phyloP scores from a whole-genome alignment of 495 filamentous ascomycete species.

The Talaromyces stipitatus region DNA sequence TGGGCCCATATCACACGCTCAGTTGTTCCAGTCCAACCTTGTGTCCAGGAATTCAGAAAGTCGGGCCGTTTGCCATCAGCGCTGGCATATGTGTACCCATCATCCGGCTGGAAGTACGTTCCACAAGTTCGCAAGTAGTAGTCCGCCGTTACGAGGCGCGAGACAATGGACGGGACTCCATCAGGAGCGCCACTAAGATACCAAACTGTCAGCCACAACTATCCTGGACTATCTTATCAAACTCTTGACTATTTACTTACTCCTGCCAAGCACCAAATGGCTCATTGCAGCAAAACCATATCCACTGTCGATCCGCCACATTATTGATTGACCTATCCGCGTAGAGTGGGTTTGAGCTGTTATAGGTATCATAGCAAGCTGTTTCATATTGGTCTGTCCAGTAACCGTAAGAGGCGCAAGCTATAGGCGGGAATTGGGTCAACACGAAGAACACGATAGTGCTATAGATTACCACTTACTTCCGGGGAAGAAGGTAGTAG shows the following conservation, averaged over 20 bases:
- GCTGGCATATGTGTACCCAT: constrained; percentile 42
- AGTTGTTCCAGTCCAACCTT: constrained; percentile 49
- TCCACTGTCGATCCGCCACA: constrained; percentile 50
- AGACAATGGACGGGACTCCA: constrained; percentile 38
- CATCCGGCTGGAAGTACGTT: constrained; percentile 50
- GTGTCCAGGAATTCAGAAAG: constrained; percentile 51
- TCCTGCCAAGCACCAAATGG: constrained; percentile 55
- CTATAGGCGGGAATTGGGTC: constrained; percentile 15
- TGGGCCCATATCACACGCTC: constrained; percentile 55
- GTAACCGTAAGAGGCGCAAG: constrained; percentile 40
- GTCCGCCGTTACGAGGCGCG: constrained; percentile 43
- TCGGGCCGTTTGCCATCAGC: constrained; percentile 40
- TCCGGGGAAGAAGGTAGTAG: constrained; percentile 34
- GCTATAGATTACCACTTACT: constrained; percentile 25
- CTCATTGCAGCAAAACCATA: constrained; percentile 62
- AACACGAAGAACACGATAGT: not conserved
- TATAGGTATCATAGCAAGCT: constrained; percentile 50
- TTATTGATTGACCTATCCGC: constrained; percentile 47
- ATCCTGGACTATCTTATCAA: not conserved
- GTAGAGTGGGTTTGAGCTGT: constrained; percentile 48
- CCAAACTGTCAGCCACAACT: not conserved
- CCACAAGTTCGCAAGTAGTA: constrained; percentile 56
- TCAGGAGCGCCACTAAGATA: constrained; percentile 39
- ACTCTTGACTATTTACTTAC: constrained; percentile 17
- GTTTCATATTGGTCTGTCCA: constrained; percentile 35